Conservation (phyloP, 2,329 filamentous ascomycete genomes). For the Botryotinia globosa region DNA sequence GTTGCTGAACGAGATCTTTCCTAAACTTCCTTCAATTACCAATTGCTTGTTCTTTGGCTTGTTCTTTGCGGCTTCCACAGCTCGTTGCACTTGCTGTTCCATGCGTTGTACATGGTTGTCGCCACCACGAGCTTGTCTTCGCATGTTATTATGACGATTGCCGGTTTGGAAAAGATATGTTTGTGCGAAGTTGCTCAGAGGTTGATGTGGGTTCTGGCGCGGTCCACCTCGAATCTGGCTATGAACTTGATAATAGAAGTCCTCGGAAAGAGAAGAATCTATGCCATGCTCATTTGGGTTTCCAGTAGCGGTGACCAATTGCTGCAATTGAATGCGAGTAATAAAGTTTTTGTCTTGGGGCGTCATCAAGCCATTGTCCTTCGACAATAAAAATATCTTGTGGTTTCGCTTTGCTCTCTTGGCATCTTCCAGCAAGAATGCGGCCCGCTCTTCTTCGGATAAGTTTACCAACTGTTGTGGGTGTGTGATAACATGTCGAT, state of each 20-base stretch:
- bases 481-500: constrained; percentile 59
- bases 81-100: constrained; percentile 97
- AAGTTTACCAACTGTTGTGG: constrained; percentile 73
- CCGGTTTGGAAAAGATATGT: constrained; percentile 97
- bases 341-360: constrained; percentile 99
- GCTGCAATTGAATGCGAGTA: constrained; percentile 94
- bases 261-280: constrained; percentile 80
- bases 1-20: constrained; percentile 99
- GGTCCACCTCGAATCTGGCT: constrained; percentile 89
- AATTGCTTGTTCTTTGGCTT: constrained; percentile 97
- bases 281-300: constrained; percentile 76
- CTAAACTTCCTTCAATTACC: constrained; percentile 91
- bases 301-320: constrained; percentile 88
- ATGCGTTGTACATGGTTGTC: constrained; percentile 98
- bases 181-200: constrained; percentile 92
- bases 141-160: constrained; percentile 69
- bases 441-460: constrained; percentile 78
- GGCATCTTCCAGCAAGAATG: constrained; percentile 85
- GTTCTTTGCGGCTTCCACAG: constrained; percentile 94
- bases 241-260: constrained; percentile 98
- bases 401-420: constrained; percentile 96
- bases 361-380: constrained; percentile 97
- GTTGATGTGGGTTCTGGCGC: constrained; percentile 87
- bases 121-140: constrained; percentile 75
- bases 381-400: constrained; percentile 91